Evolutionary conservation across 345 rosid genomes (phyloP), one percentile per base, ranked within the genome.

Genomic region (Laguncularia racemosa): DNA sequence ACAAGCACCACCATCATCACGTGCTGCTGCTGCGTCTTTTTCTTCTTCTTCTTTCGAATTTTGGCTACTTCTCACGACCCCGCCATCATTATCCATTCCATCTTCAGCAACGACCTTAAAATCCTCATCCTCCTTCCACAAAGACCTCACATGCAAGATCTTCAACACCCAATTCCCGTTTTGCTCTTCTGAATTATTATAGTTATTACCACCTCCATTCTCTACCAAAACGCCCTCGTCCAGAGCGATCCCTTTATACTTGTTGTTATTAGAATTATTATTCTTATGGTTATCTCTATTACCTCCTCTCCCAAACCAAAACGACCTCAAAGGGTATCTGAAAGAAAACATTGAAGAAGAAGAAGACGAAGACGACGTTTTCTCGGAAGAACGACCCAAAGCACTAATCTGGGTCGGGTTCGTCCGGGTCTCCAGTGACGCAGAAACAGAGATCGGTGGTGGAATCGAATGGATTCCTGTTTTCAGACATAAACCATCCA

Each of bases 121-220:
- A n/a, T 48, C 45, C 61, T 70, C 66, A 44, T 56, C 76, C 20
- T 71, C 78, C 56, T 71, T 78, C 85, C 88, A 74, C 20, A 85
- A 73, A 0, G 95, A 83, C 48, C 77, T 73, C 19, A 86, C 86
- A 19, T 80, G 89, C 78, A 93, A 69, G 81, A 89, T 86, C 91
- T 82, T 92, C 75, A 83, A 48, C n/a, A 89, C 86, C 97, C 97
- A 92, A 63, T 77, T 92, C 67, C 68, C 86, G 17, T 76, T 74
- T 44, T 68, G 61, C 45, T 69, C 78, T 47, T 66, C 84, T 50
- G 65, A 10, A 14, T 18, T 60, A 33, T 33, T 33, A 33, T 38
- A 62, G 20, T 63, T 51, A 50, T 56, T 12, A 53, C 77, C 21
- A 80, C 84, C 51, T 33, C 56, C 64, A 48, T 59, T 71, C 69